Conservation (phyloP, 148 eudicot genomes). For the Rhododendron ovatum region DNA sequence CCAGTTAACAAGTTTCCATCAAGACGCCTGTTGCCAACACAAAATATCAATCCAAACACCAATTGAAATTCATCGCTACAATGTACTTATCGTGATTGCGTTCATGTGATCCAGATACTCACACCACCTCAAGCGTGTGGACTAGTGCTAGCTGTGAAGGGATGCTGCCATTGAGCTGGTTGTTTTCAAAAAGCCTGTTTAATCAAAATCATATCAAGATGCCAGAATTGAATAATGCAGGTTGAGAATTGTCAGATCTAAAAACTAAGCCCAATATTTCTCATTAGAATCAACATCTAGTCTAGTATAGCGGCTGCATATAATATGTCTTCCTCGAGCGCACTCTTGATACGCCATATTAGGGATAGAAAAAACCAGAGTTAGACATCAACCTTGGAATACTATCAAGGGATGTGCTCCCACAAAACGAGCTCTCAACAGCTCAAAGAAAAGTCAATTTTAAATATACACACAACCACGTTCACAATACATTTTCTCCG, state of each 20-base stretch:
- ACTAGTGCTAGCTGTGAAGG: constrained; percentile 64
- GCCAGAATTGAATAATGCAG: background rate
- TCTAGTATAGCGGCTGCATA: background rate
- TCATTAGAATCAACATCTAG: background rate
- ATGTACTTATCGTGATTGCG: background rate
- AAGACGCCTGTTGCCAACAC: constrained; percentile 47
- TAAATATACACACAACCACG: background rate
- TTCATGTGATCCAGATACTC: constrained; percentile 34
- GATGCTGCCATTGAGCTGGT: constrained; percentile 48
- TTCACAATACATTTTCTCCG: background rate
- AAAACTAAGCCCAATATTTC: background rate
- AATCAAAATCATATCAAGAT: background rate
- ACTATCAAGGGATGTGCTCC: background rate
- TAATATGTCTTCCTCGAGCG: background rate
- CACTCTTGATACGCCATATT: background rate
- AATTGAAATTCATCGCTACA: background rate
- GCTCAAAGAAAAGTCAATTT: background rate
- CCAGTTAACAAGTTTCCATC: constrained; percentile 63
- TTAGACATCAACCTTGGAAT: background rate
- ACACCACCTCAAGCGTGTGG: constrained; percentile 55
- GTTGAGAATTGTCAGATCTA: background rate
- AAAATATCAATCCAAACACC: background rate
- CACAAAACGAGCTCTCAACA: background rate
- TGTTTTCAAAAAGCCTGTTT: constrained; percentile 70
- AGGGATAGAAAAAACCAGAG: background rate